phyloP scores from a whole-genome alignment of 106 monocot genomes.

The Dendrobium nobile region DNA sequence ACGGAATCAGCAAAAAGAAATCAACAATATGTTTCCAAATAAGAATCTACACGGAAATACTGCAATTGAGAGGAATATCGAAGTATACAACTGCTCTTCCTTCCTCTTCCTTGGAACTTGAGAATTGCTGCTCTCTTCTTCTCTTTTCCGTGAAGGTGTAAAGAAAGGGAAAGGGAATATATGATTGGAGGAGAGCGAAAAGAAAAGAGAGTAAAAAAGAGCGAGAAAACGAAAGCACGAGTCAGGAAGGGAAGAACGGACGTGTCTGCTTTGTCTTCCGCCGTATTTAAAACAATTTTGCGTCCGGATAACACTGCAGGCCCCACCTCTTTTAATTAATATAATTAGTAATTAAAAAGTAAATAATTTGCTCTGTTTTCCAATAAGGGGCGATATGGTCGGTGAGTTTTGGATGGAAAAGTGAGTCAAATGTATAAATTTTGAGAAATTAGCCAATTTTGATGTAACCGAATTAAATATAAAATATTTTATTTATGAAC shows the following conservation, averaged over 20 bases:
- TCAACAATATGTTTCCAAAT: neutral
- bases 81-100: neutral
- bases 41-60: neutral
- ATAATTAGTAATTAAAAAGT: neutral
- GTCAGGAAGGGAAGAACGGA: neutral
- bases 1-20: neutral
- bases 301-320: neutral
- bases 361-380: too few relatives aligned
- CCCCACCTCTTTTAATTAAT: neutral
- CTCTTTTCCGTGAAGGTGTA: neutral
- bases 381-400: too few relatives aligned
- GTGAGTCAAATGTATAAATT: too few relatives aligned
- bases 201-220: neutral
- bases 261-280: neutral
- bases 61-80: neutral
- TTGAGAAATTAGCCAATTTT: too few relatives aligned
- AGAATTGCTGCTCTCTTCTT: neutral
- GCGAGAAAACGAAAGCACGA: neutral
- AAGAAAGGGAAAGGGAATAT: neutral
- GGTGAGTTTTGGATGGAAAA: too few relatives aligned
- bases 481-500: too few relatives aligned
- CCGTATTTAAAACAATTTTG: neutral
- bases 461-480: too few relatives aligned
- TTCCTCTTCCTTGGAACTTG: neutral
- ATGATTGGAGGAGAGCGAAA: constrained; percentile 5